phyloP scores from a whole-genome alignment of 176 grass and related monocot genomes.

The Cenchrus purpureus region DNA sequence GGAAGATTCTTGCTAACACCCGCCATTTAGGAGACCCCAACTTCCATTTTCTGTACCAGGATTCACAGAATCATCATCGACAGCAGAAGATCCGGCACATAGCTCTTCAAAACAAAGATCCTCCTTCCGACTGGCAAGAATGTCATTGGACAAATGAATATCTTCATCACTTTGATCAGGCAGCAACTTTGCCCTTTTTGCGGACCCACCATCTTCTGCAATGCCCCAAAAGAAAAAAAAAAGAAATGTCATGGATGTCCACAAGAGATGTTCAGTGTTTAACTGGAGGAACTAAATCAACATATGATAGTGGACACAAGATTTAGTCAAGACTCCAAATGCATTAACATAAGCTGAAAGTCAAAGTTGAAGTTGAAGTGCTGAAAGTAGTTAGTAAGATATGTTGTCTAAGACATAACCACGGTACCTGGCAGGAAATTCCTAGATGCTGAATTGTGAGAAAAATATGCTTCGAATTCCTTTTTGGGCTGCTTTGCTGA shows the following conservation, averaged over 20 bases:
- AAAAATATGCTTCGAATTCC: conserved; percentile 76
- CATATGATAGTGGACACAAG: background rate
- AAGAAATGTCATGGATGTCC: conserved; percentile 19
- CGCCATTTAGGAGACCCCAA: conserved; percentile 68
- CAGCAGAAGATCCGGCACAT: conserved; percentile 45
- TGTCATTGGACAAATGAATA: conserved; percentile 65
- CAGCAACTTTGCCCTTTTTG: conserved; percentile 75
- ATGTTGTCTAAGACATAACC: conserved; percentile 36
- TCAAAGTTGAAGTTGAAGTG: conserved; percentile 29
- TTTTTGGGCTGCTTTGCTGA: conserved; percentile 91
- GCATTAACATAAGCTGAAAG: conserved; percentile 14
- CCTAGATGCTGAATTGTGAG: conserved; percentile 66
- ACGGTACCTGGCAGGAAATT: conserved; percentile 56
- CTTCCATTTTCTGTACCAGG: conserved; percentile 43
- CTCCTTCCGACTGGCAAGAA: conserved; percentile 63
- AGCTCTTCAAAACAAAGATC: conserved; percentile 87
- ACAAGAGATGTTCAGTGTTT: background rate
- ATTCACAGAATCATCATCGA: conserved; percentile 47
- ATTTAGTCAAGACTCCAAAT: conserved; percentile 10
- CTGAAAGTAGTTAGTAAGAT: conserved; percentile 4
- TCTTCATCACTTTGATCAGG: conserved; percentile 71
- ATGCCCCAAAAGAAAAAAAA: conserved; percentile 35
- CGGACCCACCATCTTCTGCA: conserved; percentile 74
- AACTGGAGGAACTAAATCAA: conserved; percentile 28
- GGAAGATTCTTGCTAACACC: conserved; percentile 86